Conservation (phyloP, 2,329 filamentous ascomycete genomes). For the Neobulgaria alba region DNA sequence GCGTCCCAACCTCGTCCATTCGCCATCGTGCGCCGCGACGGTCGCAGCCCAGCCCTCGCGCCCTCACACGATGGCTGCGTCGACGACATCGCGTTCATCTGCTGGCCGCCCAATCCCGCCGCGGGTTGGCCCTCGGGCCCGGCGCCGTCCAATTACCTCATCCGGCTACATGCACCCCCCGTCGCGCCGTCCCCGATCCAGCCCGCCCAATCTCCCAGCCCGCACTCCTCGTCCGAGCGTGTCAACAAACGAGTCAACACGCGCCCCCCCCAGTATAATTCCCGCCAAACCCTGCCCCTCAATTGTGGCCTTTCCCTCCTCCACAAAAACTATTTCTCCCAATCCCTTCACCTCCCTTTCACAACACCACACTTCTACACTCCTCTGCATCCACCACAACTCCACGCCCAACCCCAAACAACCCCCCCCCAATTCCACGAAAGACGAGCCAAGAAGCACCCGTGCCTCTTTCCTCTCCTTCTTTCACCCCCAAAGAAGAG, state of each 20-base stretch:
- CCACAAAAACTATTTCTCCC: not conserved
- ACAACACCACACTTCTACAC: not conserved
- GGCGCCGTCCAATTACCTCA: too few relatives aligned
- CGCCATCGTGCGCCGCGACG: too few relatives aligned
- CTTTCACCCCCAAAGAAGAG: constrained; percentile 46
- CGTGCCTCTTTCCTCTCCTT: constrained; percentile 31
- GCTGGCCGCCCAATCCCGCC: too few relatives aligned
- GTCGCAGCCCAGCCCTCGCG: not conserved
- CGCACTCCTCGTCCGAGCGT: not conserved
- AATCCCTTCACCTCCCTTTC: not conserved
- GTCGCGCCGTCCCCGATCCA: not conserved
- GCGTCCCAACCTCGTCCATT: too few relatives aligned
- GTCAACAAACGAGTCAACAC: constrained; percentile 1
- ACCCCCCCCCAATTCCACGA: constrained; percentile 2
- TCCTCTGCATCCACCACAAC: not conserved
- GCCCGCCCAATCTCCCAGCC: not conserved
- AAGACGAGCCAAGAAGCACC: constrained; percentile 22
- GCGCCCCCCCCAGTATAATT: not conserved
- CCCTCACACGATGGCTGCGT: not conserved
- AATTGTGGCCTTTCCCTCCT: not conserved
- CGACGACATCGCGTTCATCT: not conserved
- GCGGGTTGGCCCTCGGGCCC: too few relatives aligned
- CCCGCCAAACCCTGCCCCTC: not conserved
- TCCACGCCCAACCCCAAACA: not conserved
- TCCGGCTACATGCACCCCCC: too few relatives aligned